Percentiles rank a stretch among this genome's conserved stretches.
These are phyloP conservation scores for Abrus precatorius DNA, from an alignment of 306 rosid species.

Conservation along the genomic window DNA sequence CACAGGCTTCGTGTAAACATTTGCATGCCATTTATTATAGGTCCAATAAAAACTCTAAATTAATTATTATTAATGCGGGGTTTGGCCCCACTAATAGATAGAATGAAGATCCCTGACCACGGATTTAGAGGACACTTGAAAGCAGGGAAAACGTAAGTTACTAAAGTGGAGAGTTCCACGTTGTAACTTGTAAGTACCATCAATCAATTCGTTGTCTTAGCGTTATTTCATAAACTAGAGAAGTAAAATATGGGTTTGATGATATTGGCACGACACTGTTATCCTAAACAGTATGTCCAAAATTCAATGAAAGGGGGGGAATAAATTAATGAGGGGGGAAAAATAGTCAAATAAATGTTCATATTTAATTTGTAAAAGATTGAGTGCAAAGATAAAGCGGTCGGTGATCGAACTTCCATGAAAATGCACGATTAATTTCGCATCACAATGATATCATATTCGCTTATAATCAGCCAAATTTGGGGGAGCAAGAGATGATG, in stretches of 20 bases:
- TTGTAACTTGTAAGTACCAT: no score
- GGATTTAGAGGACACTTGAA: not conserved
- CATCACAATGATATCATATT: slow-evolving; percentile 36
- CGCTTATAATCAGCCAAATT: slow-evolving; percentile 49
- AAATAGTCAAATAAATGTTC: slow-evolving; percentile 17
- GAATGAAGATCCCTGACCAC: not conserved
- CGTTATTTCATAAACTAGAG: no score
- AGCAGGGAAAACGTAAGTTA: no score
- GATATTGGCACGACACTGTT: not conserved
- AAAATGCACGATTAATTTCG: slow-evolving; percentile 1
- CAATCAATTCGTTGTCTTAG: not conserved
- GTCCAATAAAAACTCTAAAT: not conserved
- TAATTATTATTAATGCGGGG: not conserved
- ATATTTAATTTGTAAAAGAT: slow-evolving; percentile 45
- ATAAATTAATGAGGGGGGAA: not conserved
- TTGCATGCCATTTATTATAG: not conserved
- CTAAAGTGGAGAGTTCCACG: not conserved
- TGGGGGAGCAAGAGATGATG: slow-evolving; percentile 24
- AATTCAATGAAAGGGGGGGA: slow-evolving; percentile 20
- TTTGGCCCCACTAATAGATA: not conserved
- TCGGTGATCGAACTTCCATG: slow-evolving; percentile 54
- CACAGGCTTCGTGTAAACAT: not conserved
- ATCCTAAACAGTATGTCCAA: not conserved
- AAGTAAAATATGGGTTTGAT: not conserved
- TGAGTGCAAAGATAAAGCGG: slow-evolving; percentile 54